phyloP scores from a whole-genome alignment of 2,329 filamentous ascomycete species.

The Graphiopsis chlorocephala region DNA sequence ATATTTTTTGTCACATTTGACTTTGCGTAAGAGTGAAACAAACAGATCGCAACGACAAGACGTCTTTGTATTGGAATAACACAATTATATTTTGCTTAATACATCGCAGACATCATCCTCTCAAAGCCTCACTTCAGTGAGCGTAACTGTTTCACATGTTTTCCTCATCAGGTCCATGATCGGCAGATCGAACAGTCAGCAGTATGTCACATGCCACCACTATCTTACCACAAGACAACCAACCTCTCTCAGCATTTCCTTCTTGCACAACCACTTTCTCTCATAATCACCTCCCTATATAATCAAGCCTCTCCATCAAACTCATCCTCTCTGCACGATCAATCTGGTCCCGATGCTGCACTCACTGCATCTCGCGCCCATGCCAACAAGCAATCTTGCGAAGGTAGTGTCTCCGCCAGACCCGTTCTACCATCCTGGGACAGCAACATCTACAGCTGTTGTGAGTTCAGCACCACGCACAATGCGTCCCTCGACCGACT shows the following conservation, averaged over 20 bases:
- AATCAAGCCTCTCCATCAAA: not conserved
- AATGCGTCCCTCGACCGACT: not conserved
- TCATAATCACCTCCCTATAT: not conserved
- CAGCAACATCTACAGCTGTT: not conserved
- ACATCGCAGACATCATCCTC: not conserved
- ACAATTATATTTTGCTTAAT: not conserved
- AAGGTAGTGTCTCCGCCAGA: not conserved
- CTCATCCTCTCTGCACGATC: not conserved
- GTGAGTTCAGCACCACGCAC: not conserved
- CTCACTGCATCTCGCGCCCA: not conserved
- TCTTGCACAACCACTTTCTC: not conserved
- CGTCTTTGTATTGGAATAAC: not conserved
- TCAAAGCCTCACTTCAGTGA: not conserved
- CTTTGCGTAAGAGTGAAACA: not conserved
- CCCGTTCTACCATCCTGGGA: not conserved
- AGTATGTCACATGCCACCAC: not conserved
- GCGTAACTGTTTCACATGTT: not conserved
- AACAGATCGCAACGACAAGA: not conserved
- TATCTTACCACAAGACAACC: not conserved
- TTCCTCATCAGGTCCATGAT: not conserved
- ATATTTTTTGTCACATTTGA: not conserved
- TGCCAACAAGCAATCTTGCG: not conserved
- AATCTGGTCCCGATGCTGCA: not conserved
- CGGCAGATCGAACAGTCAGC: not conserved
- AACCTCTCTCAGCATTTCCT: not conserved